Conservation (phyloP, 352 stramenopile species). For the Globisporangium uncinulatum region DNA sequence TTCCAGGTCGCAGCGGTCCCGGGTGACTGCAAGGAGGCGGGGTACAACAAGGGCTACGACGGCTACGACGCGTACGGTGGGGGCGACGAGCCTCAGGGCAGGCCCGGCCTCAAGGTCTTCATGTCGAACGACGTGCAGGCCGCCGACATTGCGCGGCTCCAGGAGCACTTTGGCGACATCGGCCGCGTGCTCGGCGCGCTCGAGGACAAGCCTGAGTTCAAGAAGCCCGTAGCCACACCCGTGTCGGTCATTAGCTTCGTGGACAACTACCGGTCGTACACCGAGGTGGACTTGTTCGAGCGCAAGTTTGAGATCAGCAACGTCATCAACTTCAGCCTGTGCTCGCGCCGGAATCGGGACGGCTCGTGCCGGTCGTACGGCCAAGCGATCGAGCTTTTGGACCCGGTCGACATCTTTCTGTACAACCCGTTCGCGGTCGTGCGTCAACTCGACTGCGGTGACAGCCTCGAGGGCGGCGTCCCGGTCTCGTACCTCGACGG, state of each 20-base stretch:
- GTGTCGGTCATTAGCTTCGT: slow-evolving; percentile 14
- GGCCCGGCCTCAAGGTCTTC: not conserved
- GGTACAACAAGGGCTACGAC: slow-evolving; percentile 5
- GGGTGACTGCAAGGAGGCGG: slow-evolving; percentile 27
- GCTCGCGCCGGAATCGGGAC: slow-evolving; percentile 7
- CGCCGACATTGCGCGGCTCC: slow-evolving; percentile 7
- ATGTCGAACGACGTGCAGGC: slow-evolving; percentile 8
- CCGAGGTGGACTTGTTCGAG: slow-evolving; percentile 11
- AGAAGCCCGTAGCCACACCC: not conserved
- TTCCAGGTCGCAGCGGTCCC: slow-evolving; percentile 15
- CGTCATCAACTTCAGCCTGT: slow-evolving; percentile 17
- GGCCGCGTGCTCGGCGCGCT: slow-evolving; percentile 7
- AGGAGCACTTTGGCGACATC: slow-evolving; percentile 1
- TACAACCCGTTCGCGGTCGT: slow-evolving; percentile 56
- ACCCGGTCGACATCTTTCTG: slow-evolving; percentile 45
- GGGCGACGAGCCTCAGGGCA: not conserved
- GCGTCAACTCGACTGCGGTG: slow-evolving; percentile 28
- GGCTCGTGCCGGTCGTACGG: slow-evolving; percentile 20
- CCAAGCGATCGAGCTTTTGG: slow-evolving; percentile 27
- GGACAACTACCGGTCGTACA: slow-evolving; percentile 9
- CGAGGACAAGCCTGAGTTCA: not conserved
- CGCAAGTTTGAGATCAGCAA: slow-evolving; percentile 7
- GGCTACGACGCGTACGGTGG: slow-evolving; percentile 14
- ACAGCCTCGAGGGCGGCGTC: slow-evolving; percentile 27
- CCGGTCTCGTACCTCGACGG: slow-evolving; percentile 40